Percentiles rank a stretch among this genome's conserved stretches.
These are phyloP conservation scores for Daldinia eschscholtzii DNA, from an alignment of 2,329 filamentous ascomycete species.

Conservation along the genomic window DNA sequence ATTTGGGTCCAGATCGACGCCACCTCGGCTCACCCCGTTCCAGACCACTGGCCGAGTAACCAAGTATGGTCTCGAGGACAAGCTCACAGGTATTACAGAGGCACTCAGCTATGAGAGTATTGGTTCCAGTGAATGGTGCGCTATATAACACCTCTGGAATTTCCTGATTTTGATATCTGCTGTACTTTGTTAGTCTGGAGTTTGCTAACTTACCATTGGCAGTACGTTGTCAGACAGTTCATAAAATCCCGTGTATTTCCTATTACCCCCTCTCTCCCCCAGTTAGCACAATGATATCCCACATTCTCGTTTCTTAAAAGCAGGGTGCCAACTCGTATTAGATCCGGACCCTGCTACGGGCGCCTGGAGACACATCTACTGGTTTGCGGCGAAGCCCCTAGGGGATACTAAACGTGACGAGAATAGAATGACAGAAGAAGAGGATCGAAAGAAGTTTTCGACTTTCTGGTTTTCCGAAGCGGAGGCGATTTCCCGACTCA, in stretches of 20 bases:
- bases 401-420: slow-evolving; percentile 45
- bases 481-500: slow-evolving; percentile 47
- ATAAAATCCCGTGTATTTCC: slow-evolving; percentile 10
- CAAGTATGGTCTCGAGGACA: slow-evolving; percentile 44
- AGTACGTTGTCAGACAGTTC: slow-evolving; percentile 42
- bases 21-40: slow-evolving; percentile 42
- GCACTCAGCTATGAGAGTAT: slow-evolving; percentile 49
- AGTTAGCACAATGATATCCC: not conserved
- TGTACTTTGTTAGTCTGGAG: slow-evolving; percentile 4
- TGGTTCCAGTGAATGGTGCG: slow-evolving; percentile 51
- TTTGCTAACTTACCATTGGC: slow-evolving; percentile 25
- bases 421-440: slow-evolving; percentile 46
- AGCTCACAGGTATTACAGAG: slow-evolving; percentile 46
- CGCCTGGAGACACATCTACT: slow-evolving; percentile 45
- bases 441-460: slow-evolving; percentile 49
- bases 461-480: slow-evolving; percentile 49
- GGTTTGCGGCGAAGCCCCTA: slow-evolving; percentile 48
- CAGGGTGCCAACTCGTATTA: slow-evolving; percentile 31
- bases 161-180: not conserved
- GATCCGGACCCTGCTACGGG: slow-evolving; percentile 52
- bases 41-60: slow-evolving; percentile 29
- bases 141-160: slow-evolving; percentile 11
- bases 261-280: not conserved
- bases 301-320: slow-evolving; percentile 6
- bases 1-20: slow-evolving; percentile 60